phyloP scores from a whole-genome alignment of 176 grass and related monocot species.

The Ensete glaucum region DNA sequence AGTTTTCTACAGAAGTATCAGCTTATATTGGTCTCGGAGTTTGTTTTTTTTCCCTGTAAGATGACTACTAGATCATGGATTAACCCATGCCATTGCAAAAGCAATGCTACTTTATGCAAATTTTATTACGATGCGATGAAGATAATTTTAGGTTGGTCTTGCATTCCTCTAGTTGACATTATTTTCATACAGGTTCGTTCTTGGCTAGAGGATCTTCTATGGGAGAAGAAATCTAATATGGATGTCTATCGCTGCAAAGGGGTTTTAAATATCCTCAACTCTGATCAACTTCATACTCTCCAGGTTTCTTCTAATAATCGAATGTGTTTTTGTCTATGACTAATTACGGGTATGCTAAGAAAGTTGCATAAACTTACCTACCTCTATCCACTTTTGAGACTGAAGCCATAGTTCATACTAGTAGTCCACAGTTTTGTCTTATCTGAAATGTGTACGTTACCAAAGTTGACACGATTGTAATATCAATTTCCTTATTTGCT shows the following conservation, averaged over 20 bases:
- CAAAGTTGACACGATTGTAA: no score
- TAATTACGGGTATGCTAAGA: no score
- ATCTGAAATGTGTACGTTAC: no score
- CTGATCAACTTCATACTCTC: conserved; percentile 75
- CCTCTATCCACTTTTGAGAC: no score
- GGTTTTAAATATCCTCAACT: conserved; percentile 62
- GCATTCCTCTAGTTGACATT: not conserved
- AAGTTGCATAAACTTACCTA: no score
- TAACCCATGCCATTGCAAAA: not conserved
- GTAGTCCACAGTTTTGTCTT: no score
- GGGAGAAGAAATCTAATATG: conserved; percentile 69
- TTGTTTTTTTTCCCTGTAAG: not conserved
- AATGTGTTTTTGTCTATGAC: not conserved
- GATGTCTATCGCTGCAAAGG: conserved; percentile 94
- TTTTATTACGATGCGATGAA: not conserved
- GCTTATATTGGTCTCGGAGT: not conserved
- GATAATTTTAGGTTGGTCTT: not conserved
- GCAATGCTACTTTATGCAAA: not conserved
- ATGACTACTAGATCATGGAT: not conserved
- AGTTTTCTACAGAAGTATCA: not conserved
- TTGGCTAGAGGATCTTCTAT: conserved; percentile 97
- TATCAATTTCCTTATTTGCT: no score
- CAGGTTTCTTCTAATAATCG: conserved; percentile 47
- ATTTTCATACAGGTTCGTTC: conserved; percentile 45
- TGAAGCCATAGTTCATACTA: no score